Conservation (phyloP, 2,329 filamentous ascomycete species). For the Penicillium expansum region DNA sequence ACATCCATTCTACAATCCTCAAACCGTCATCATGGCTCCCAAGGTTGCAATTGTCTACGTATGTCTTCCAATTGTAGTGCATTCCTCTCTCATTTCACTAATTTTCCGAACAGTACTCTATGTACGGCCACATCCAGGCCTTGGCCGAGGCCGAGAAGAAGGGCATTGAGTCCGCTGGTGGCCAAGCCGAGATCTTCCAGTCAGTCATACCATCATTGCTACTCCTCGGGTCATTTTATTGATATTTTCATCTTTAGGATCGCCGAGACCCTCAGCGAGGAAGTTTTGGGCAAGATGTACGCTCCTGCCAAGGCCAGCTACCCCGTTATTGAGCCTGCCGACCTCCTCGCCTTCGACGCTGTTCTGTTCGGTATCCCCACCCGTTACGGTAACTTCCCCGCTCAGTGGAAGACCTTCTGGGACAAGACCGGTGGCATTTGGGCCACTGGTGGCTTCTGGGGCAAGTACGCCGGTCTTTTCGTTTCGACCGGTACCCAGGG, state of each 20-base stretch:
- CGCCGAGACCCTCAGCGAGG: conserved; percentile 78
- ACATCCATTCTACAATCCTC: conserved; percentile 1
- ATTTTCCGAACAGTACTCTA: conserved; percentile 67
- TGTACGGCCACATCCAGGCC: conserved; percentile 85
- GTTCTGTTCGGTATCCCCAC: conserved; percentile 95
- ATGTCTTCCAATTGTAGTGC: conserved; percentile 41
- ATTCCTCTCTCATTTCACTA: conserved; percentile 13
- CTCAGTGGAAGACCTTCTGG: conserved; percentile 85
- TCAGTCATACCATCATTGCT: conserved; percentile 38
- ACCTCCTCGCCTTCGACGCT: conserved; percentile 74
- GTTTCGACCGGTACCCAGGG: conserved; percentile 79
- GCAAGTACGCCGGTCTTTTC: conserved; percentile 91
- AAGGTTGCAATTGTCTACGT: conserved; percentile 90
- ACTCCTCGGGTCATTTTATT: not conserved
- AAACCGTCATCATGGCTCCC: conserved; percentile 67
- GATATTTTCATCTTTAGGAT: conserved; percentile 51
- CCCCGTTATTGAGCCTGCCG: conserved; percentile 59
- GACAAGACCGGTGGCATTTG: conserved; percentile 86
- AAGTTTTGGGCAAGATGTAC: conserved; percentile 87
- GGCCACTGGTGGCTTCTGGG: conserved; percentile 70
- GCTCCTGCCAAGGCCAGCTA: conserved; percentile 73
- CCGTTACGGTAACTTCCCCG: conserved; percentile 94
- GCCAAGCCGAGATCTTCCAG: conserved; percentile 78
- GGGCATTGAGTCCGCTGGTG: conserved; percentile 85
- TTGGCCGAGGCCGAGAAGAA: conserved; percentile 87